Percentiles rank a stretch among this genome's conserved stretches.
Evolutionary conservation across 306 rosid genomes (phyloP).

Genomic region (Prunus persica): Prunus_persica_NCBIv2 NC_034015.1:14863001-14863500

Average conservation of each 20-base stretch:
- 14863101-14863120: no score
- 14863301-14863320: constrained; percentile 44
- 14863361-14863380: constrained; percentile 17
- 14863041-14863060: no score
- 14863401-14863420: constrained; percentile 9
- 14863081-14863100: no score
- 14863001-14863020: no score
- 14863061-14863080: no score
- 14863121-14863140: not conserved
- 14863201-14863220: no score
- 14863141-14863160: not conserved
- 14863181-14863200: not conserved
- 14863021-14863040: no score
- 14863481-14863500: no score
- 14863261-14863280: not conserved
- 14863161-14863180: not conserved
- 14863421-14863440: not conserved
- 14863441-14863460: not conserved
- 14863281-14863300: constrained; percentile 29
- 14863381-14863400: constrained; percentile 16
- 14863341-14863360: constrained; percentile 40
- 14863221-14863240: not conserved
- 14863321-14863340: constrained; percentile 32
- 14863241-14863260: not conserved
- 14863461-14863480: no score